phyloP scores from a whole-genome alignment of 495 filamentous ascomycete species.

The Talaromyces nanjingensis region DNA sequence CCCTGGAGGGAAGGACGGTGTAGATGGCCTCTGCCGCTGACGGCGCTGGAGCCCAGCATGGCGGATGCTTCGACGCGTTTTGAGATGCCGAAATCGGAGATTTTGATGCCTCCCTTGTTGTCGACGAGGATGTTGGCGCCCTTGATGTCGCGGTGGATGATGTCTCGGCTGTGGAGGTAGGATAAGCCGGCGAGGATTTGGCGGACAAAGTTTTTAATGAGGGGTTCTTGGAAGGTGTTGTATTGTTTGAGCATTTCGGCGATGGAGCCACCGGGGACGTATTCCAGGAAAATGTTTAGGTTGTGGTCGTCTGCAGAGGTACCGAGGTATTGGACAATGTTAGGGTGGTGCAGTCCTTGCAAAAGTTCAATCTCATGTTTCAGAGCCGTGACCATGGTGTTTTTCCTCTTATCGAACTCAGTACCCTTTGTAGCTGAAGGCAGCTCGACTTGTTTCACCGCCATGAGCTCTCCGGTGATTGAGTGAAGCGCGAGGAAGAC shows the following conservation, averaged over 20 bases:
- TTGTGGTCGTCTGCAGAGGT: slow-evolving; percentile 85
- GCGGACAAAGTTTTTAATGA: slow-evolving; percentile 93
- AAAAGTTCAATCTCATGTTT: slow-evolving; percentile 94
- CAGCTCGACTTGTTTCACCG: slow-evolving; percentile 96
- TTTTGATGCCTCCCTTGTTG: slow-evolving; percentile 98
- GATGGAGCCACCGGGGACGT: slow-evolving; percentile 94
- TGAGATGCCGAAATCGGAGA: slow-evolving; percentile 98
- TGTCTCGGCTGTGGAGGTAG: slow-evolving; percentile 89
- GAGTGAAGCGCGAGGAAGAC: slow-evolving; percentile 96
- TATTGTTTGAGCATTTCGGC: slow-evolving; percentile 98
- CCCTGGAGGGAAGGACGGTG: slow-evolving; percentile 91
- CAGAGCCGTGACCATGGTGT: slow-evolving; percentile 93
- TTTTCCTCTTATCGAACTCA: slow-evolving; percentile 81
- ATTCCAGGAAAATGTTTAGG: slow-evolving; percentile 99
- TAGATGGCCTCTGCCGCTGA: slow-evolving; percentile 50
- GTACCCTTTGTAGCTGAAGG: slow-evolving; percentile 72
- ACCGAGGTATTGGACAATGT: slow-evolving; percentile 97
- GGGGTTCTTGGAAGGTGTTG: slow-evolving; percentile 83
- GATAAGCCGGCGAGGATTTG: slow-evolving; percentile 94
- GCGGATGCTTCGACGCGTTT: slow-evolving; percentile 88
- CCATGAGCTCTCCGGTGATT: slow-evolving; percentile 94
- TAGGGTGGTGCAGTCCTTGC: slow-evolving; percentile 88
- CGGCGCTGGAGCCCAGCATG: slow-evolving; percentile 49
- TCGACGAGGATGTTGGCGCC: slow-evolving; percentile 98
- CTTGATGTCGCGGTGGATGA: slow-evolving; percentile 99